Conservation (phyloP, 768 basidiomycete species). For the Rhizopogon roseolus region DNA sequence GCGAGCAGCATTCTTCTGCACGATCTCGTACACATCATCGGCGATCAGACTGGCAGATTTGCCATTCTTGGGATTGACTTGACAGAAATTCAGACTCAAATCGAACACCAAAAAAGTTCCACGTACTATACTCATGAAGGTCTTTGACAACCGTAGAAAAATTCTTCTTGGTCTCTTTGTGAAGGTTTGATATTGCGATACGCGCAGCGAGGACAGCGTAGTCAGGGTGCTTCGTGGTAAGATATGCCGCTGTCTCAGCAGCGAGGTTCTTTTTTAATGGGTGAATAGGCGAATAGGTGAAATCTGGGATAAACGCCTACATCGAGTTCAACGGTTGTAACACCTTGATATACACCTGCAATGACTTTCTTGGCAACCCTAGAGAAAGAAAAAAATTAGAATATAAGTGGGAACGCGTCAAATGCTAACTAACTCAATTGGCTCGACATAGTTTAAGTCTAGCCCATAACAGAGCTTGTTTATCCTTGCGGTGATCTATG, state of each 20-base stretch:
- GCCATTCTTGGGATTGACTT: constrained; percentile 95
- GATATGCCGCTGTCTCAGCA: constrained; percentile 93
- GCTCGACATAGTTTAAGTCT: constrained; percentile 86
- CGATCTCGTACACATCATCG: constrained; percentile 74
- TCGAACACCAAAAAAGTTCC: background rate
- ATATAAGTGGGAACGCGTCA: background rate
- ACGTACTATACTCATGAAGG: constrained; percentile 80
- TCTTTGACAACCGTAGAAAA: constrained; percentile 92
- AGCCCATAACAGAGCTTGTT: constrained; percentile 95
- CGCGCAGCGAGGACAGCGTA: constrained; percentile 98
- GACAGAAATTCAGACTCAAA: background rate
- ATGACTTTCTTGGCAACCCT: constrained; percentile 93
- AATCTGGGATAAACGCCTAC: constrained; percentile 40
- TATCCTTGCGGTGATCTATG: constrained; percentile 80
- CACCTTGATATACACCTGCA: constrained; percentile 88
- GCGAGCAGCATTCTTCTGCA: constrained; percentile 73
- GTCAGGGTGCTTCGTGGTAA: constrained; percentile 96
- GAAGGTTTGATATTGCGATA: constrained; percentile 96
- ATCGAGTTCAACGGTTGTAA: constrained; percentile 96
- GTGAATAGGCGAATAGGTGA: constrained; percentile 3
- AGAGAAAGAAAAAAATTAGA: constrained; percentile 5
- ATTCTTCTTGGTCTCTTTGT: constrained; percentile 98
- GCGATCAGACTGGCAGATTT: constrained; percentile 88
- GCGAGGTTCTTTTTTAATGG: constrained; percentile 71
- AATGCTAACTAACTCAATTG: constrained; percentile 62